Evolutionary conservation across 306 rosid species (phyloP).

Genomic region (Lotus japonicus): DNA sequence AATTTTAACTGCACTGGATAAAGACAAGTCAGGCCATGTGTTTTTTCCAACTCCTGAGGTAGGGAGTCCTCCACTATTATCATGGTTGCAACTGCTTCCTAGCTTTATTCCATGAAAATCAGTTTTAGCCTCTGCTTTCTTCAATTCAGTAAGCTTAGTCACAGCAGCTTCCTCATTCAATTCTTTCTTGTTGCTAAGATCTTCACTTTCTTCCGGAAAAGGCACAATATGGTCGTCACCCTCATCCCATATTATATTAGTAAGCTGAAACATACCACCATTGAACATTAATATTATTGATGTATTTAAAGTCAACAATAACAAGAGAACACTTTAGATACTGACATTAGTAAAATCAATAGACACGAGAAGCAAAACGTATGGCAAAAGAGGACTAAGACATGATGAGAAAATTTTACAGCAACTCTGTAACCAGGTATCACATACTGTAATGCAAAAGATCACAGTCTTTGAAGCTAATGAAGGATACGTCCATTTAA

Average conservation of each 20-base stretch:
- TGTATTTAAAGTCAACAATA: background rate
- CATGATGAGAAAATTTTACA: background rate
- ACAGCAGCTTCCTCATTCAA: constrained; percentile 44
- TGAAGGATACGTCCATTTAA: background rate
- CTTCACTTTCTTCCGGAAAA: constrained; percentile 55
- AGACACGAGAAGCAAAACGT: background rate
- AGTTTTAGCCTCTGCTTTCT: constrained; percentile 38
- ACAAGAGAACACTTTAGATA: background rate
- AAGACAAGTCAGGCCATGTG: constrained; percentile 56
- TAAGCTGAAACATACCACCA: constrained; percentile 52
- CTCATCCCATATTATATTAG: constrained; percentile 91
- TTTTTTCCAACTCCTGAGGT: constrained; percentile 40
- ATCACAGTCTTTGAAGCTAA: background rate
- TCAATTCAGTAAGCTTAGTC: constrained; percentile 42
- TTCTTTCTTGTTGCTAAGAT: constrained; percentile 48
- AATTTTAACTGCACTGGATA: constrained; percentile 39
- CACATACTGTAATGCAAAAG: background rate
- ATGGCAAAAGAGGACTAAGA: background rate
- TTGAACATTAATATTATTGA: constrained; percentile 18
- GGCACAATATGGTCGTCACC: constrained; percentile 92
- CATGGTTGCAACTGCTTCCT: constrained; percentile 42
- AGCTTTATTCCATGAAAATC: constrained; percentile 38
- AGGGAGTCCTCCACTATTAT: constrained; percentile 32
- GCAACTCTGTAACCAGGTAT: background rate
- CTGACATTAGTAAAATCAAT: background rate